Evolutionary conservation across 2,329 filamentous ascomycete species (phyloP), one percentile per base, ranked within the genome.

Genomic region (Kalmusia sp.): DNA sequence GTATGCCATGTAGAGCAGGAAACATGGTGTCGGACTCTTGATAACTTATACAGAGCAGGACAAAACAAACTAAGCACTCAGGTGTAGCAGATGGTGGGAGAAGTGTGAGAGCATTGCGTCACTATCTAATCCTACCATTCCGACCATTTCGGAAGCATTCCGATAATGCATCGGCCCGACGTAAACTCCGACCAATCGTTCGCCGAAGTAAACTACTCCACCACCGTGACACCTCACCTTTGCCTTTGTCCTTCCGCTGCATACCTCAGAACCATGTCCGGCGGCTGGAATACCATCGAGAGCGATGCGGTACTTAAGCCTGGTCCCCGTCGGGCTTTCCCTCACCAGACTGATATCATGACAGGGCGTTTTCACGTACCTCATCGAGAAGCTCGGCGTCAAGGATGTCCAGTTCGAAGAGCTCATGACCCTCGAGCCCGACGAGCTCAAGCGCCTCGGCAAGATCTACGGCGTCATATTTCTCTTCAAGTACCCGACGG

Each of bases 211-310:
- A 34, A 24, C 30, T 33, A 19, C 33, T 38, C 37, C 31, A 30
- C 40, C 40, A 34, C 38, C 28, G 40, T 24, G 9, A 24, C 22
- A 28, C 24, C 21, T 33, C 19, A 28, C 17, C 9, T 4, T 6
- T 12, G 19, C 25, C 17, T 33, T 33, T 25, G 21, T 22, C 25
- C 17, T 21, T 14, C 15, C 19, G 4, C 15, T n/a, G 31, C 7
- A 44, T 14, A 30, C 33, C 27, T 39, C 33, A 49, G 34, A 19
- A 63, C 45, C 50, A 74, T 74, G 71, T 73, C 71, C 35, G 90
- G 87, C 65, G 93, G 93, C 59, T 98, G 93, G 93, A 96, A 96
- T 77, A 98, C 93, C 33, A 97, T 98, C 72, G 93, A 98, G 78
- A 96, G 91, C 59, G 93, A 98, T 80, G 93, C 93, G 76, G 93